phyloP scores from a whole-genome alignment of 495 filamentous ascomycete genomes.

The Cladorrhinum samala region DNA sequence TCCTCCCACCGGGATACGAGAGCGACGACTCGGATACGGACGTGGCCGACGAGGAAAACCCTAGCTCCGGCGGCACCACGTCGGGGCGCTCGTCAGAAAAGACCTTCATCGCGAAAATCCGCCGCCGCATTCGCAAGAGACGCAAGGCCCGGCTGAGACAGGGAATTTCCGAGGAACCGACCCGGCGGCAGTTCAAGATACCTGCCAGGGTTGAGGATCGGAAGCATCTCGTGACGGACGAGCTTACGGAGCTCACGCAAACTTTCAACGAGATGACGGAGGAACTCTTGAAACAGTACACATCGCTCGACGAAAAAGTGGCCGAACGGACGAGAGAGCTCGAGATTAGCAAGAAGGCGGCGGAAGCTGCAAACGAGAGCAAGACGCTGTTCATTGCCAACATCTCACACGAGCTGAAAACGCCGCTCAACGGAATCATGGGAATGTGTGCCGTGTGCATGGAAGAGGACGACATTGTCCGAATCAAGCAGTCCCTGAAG shows the following conservation, averaged over 20 bases:
- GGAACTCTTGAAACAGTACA: constrained; percentile 80
- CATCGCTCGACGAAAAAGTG: constrained; percentile 75
- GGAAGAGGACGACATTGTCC: constrained; percentile 71
- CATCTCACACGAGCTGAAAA: constrained; percentile 91
- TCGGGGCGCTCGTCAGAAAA: constrained; percentile 36
- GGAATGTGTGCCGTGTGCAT: constrained; percentile 91
- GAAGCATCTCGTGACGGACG: constrained; percentile 72
- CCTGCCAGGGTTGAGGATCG: constrained; percentile 72
- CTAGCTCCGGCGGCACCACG: constrained; percentile 28
- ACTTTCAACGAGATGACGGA: constrained; percentile 95
- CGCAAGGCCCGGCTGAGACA: constrained; percentile 22
- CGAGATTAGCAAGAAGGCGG: constrained; percentile 82
- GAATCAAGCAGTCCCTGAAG: constrained; percentile 73
- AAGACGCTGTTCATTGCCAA: constrained; percentile 96
- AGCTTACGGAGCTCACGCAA: constrained; percentile 76
- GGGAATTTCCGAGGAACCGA: constrained; percentile 38
- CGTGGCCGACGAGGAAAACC: constrained; percentile 38
- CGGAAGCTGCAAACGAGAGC: constrained; percentile 87
- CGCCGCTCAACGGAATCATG: constrained; percentile 85
- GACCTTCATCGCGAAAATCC: constrained; percentile 31
- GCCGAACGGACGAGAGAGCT: constrained; percentile 74
- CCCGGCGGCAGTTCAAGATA: constrained; percentile 65
- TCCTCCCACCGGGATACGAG: constrained; percentile 57
- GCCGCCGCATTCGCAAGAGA: constrained; percentile 24
- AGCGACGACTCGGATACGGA: constrained; percentile 37